Percentiles rank a stretch among this genome's conserved stretches.
Conservation (phyloP, 495 filamentous ascomycete genomes). For the Aspergillus panamensis region DNA sequence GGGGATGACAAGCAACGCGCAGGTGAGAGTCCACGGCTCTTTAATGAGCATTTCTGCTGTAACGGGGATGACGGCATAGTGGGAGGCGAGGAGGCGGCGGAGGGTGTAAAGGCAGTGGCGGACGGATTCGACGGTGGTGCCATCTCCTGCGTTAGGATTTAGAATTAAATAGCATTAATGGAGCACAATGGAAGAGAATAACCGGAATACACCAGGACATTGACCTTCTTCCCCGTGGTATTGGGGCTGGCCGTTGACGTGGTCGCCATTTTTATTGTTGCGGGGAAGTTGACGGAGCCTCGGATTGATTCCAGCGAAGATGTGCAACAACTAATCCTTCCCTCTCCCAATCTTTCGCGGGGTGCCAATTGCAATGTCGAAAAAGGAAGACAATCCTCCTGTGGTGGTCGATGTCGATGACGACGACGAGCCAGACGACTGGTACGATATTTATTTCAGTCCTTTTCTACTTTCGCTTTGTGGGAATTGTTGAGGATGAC, state of each 20-base stretch:
- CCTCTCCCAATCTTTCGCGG: too few relatives aligned
- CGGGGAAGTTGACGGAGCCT: slow-evolving; percentile 17
- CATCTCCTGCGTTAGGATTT: slow-evolving; percentile 56
- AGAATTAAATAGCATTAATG: not conserved
- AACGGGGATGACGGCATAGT: slow-evolving; percentile 88
- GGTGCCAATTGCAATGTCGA: slow-evolving; percentile 33
- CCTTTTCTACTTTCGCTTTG: not conserved
- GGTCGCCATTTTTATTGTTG: slow-evolving; percentile 26
- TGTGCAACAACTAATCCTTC: not conserved
- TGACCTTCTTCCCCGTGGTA: slow-evolving; percentile 65
- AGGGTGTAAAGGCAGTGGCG: slow-evolving; percentile 86
- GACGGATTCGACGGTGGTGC: slow-evolving; percentile 82
- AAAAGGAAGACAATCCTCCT: slow-evolving; percentile 34
- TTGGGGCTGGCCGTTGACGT: slow-evolving; percentile 34
- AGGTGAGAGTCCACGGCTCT: slow-evolving; percentile 87
- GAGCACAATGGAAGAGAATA: slow-evolving; percentile 19
- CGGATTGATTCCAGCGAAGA: slow-evolving; percentile 1
- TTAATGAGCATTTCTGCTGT: slow-evolving; percentile 75
- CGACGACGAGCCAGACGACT: slow-evolving; percentile 93
- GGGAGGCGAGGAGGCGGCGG: slow-evolving; percentile 82
- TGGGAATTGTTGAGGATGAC: not conserved
- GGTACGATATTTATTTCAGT: slow-evolving; percentile 51
- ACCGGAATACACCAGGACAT: slow-evolving; percentile 88
- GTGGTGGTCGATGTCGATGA: slow-evolving; percentile 51
- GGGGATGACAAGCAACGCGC: slow-evolving; percentile 85